Evolutionary conservation across 1,139 yeast species (phyloP).

Genomic region (Petasospora fabianii): DNA sequence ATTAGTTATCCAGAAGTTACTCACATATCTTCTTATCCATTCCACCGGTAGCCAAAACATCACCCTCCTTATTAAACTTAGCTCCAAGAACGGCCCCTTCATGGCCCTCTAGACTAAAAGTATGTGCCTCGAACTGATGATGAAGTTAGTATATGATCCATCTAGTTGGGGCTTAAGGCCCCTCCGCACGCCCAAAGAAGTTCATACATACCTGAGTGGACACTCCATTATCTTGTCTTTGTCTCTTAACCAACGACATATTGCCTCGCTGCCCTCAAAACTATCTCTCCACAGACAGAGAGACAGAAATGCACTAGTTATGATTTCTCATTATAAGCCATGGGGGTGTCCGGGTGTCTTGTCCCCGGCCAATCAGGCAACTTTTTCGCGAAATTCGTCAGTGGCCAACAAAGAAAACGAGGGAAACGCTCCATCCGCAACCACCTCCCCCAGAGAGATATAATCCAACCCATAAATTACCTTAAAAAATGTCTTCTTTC

Average conservation of each 20-base stretch:
- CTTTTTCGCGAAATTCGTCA: slow-evolving; percentile 3
- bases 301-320: not conserved
- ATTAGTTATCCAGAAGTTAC: not conserved
- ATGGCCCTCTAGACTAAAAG: slow-evolving; percentile 41
- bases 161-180: no score
- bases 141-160: slow-evolving; percentile 9
- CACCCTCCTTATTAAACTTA: slow-evolving; percentile 42
- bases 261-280: not conserved
- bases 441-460: not conserved
- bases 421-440: slow-evolving; percentile 1
- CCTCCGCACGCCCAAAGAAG: no score
- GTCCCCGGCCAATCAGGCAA: slow-evolving; percentile 14
- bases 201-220: slow-evolving; percentile 5
- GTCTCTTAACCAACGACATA: slow-evolving; percentile 26
- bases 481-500: slow-evolving; percentile 24
- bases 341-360: slow-evolving; percentile 4
- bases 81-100: slow-evolving; percentile 45
- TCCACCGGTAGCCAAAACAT: slow-evolving; percentile 50
- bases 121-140: slow-evolving; percentile 15
- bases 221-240: slow-evolving; percentile 7
- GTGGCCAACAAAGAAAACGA: not conserved
- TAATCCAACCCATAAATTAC: not conserved
- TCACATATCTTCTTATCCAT: slow-evolving; percentile 39
- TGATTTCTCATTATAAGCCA: not conserved
- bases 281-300: not conserved